Conservation (phyloP, 129 eudicot genomes). For the Ambrosia artemisiifolia region DNA sequence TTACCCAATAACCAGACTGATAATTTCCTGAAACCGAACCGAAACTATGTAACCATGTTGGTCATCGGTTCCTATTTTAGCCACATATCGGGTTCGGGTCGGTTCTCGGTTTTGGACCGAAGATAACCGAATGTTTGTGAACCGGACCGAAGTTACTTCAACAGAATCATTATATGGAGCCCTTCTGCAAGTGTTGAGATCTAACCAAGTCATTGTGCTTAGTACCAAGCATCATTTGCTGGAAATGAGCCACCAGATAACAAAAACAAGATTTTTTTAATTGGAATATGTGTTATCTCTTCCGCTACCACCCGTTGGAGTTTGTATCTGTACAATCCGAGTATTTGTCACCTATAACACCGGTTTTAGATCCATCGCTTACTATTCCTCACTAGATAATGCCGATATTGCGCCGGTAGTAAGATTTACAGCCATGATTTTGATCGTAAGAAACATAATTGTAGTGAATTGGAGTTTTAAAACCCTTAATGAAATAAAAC, state of each 20-base stretch:
- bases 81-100: no score
- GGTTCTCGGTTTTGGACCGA: no score
- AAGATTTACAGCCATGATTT: constrained; percentile 43
- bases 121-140: no score
- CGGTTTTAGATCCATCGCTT: constrained; percentile 42
- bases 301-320: no score
- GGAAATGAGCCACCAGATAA: constrained; percentile 65
- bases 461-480: constrained; percentile 25
- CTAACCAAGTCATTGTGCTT: constrained; percentile 65
- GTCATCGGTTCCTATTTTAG: no score
- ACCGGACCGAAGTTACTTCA: no score
- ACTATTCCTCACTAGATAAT: constrained; percentile 29
- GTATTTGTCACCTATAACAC: constrained; percentile 57
- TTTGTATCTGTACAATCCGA: constrained; percentile 41
- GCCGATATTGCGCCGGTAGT: constrained; percentile 47
- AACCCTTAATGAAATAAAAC: constrained; percentile 37
- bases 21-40: no score
- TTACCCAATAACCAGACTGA: no score
- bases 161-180: constrained; percentile 35
- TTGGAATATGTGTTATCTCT: background rate
- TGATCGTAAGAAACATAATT: background rate
- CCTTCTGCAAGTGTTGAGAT: constrained; percentile 47
- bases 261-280: constrained; percentile 57
- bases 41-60: no score
- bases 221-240: constrained; percentile 79